Conservation (phyloP, 352 stramenopile genomes). For the Blastocystis sp. region DNA sequence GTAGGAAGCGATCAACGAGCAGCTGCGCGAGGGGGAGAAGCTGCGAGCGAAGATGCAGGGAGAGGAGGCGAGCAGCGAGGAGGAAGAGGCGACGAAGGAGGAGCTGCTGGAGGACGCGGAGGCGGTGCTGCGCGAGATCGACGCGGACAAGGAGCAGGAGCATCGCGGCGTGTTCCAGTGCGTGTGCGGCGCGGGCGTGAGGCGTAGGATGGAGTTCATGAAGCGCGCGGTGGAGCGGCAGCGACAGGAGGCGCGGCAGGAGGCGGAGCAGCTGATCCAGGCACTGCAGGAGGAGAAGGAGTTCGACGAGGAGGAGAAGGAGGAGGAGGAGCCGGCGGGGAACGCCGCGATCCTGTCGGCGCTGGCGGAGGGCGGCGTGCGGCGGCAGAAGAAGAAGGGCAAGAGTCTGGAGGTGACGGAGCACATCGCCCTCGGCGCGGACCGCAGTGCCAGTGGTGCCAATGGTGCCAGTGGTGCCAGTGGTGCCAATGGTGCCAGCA, state of each 20-base stretch:
- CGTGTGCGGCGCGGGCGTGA: not conserved
- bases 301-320: slow-evolving; percentile 83
- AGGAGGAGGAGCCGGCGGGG: slow-evolving; percentile 77
- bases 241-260: slow-evolving; percentile 82
- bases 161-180: slow-evolving; percentile 71
- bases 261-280: slow-evolving; percentile 79
- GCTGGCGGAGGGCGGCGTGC: not conserved
- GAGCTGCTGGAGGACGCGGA: slow-evolving; percentile 73
- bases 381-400: slow-evolving; percentile 46
- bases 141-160: slow-evolving; percentile 76
- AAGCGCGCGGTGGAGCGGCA: slow-evolving; percentile 90
- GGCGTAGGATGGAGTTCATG: slow-evolving; percentile 90
- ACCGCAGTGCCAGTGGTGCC: not conserved
- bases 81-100: slow-evolving; percentile 74
- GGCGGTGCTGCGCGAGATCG: slow-evolving; percentile 72
- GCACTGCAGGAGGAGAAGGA: slow-evolving; percentile 88
- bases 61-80: slow-evolving; percentile 76
- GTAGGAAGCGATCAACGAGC: slow-evolving; percentile 80
- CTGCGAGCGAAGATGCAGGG: slow-evolving; percentile 86
- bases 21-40: slow-evolving; percentile 84
- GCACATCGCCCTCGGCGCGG: not conserved
- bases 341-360: slow-evolving; percentile 70
- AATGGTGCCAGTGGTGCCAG: too few species aligned
- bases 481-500: not conserved
- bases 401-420: slow-evolving; percentile 58